Conservation (phyloP, 805 yeast genomes). For the Cyberlindnera xishuangbannaensis region DNA sequence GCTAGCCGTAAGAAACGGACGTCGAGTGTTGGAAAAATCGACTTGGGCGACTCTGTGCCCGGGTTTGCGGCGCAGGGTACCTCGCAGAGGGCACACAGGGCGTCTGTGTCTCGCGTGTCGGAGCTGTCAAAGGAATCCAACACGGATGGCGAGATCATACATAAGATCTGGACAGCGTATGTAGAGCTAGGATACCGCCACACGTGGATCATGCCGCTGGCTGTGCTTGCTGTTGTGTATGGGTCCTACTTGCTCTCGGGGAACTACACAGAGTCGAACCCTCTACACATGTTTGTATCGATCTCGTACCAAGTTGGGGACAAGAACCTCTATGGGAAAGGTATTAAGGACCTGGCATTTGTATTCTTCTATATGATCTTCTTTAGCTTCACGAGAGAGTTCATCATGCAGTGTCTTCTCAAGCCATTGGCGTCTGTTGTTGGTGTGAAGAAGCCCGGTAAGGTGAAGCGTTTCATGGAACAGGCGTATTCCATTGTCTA, state of each 20-base stretch:
- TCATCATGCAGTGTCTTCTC: conserved; percentile 75
- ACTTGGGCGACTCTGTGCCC: conserved; percentile 71
- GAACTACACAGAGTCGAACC: conserved; percentile 52
- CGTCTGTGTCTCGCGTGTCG: conserved; percentile 31
- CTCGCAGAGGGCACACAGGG: conserved; percentile 35
- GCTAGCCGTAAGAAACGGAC: conserved; percentile 33
- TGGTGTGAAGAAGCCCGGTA: conserved; percentile 46
- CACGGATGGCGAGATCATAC: conserved; percentile 47
- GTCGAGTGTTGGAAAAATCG: conserved; percentile 71
- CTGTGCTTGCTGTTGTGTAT: conserved; percentile 38
- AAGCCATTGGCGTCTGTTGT: conserved; percentile 58
- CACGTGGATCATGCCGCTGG: conserved; percentile 69
- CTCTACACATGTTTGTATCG: conserved; percentile 55
- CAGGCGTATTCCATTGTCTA: conserved; percentile 83
- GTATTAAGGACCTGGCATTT: conserved; percentile 74
- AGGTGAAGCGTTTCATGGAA: conserved; percentile 81
- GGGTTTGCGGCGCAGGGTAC: conserved; percentile 63
- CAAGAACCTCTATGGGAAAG: conserved; percentile 79
- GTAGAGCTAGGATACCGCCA: conserved; percentile 50
- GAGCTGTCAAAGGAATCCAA: conserved; percentile 28
- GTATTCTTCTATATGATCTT: conserved; percentile 76
- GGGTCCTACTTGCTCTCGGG: conserved; percentile 48
- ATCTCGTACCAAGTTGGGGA: conserved; percentile 60
- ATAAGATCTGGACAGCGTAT: conserved; percentile 51
- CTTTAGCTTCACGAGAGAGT: conserved; percentile 88